Evolutionary conservation across 192 early-diverging fungal genomes (phyloP).

Genomic region (Coemansia sp.): DNA sequence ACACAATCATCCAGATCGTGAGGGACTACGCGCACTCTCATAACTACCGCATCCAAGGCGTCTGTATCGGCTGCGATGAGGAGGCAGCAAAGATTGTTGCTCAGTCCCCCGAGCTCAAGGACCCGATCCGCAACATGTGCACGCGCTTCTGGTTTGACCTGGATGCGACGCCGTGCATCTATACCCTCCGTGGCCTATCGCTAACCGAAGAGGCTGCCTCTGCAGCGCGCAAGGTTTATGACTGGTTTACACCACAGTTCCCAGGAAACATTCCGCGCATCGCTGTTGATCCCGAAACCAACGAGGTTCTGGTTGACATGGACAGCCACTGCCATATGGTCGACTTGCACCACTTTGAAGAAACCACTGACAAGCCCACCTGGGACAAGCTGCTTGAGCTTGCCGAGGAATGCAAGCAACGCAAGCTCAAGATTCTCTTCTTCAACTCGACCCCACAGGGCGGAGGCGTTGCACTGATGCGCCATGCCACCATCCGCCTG

Average conservation of each 20-base stretch:
- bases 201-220: slow-evolving; percentile 71
- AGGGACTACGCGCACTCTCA: slow-evolving; percentile 57
- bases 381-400: slow-evolving; percentile 68
- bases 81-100: slow-evolving; percentile 45
- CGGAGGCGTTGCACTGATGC: slow-evolving; percentile 87
- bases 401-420: slow-evolving; percentile 56
- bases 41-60: slow-evolving; percentile 67
- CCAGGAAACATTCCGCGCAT: slow-evolving; percentile 76
- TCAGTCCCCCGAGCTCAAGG: slow-evolving; percentile 44
- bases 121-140: slow-evolving; percentile 46
- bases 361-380: slow-evolving; percentile 62
- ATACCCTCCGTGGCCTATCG: slow-evolving; percentile 62
- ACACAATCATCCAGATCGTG: slow-evolving; percentile 58
- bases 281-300: slow-evolving; percentile 61
- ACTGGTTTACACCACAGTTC: slow-evolving; percentile 70
- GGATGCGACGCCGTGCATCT: slow-evolving; percentile 72
- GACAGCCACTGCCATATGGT: slow-evolving; percentile 68
- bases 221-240: slow-evolving; percentile 70
- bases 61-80: slow-evolving; percentile 61
- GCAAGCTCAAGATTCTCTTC: slow-evolving; percentile 64
- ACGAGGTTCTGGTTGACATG: slow-evolving; percentile 72
- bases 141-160: slow-evolving; percentile 70
- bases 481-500: slow-evolving; percentile 76
- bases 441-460: slow-evolving; percentile 87
- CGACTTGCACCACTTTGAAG: slow-evolving; percentile 64